phyloP scores from a whole-genome alignment of 192 early-diverging fungal genomes.

The Gonapodya prolifera region DNA sequence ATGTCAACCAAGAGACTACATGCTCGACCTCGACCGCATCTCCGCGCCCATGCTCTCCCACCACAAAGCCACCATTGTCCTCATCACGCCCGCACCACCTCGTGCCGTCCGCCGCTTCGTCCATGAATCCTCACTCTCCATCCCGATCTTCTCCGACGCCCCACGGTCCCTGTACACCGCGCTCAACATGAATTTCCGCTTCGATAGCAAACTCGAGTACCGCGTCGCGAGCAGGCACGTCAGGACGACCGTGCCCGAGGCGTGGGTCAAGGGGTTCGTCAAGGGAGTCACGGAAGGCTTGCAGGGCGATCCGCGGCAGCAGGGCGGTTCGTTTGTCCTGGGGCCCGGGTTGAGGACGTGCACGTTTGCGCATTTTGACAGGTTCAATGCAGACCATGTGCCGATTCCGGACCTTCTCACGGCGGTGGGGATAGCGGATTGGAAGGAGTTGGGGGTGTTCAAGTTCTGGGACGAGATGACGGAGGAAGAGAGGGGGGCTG shows the following conservation, averaged over 20 bases:
- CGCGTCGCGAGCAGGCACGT: neutral
- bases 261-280: constrained; percentile 1
- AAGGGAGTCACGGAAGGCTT: neutral
- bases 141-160: neutral
- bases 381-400: constrained; percentile 3
- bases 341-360: neutral
- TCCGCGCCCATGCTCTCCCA: neutral
- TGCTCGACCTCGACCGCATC: constrained; percentile 3
- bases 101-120: neutral
- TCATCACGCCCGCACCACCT: neutral
- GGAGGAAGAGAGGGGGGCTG: neutral
- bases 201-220: constrained; percentile 1
- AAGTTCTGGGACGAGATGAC: constrained; percentile 4
- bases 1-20: neutral
- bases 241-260: neutral
- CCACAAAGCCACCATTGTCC: neutral
- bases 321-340: constrained; percentile 6
- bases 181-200: constrained; percentile 1
- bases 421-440: neutral
- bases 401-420: neutral
- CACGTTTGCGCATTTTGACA: constrained; percentile 1
- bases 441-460: constrained; percentile 1
- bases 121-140: neutral
- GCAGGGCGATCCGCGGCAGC: constrained; percentile 3
- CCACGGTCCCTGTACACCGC: neutral